phyloP scores from a whole-genome alignment of 371 early-diverging fungal species.

The Mucor mucedo region DNA sequence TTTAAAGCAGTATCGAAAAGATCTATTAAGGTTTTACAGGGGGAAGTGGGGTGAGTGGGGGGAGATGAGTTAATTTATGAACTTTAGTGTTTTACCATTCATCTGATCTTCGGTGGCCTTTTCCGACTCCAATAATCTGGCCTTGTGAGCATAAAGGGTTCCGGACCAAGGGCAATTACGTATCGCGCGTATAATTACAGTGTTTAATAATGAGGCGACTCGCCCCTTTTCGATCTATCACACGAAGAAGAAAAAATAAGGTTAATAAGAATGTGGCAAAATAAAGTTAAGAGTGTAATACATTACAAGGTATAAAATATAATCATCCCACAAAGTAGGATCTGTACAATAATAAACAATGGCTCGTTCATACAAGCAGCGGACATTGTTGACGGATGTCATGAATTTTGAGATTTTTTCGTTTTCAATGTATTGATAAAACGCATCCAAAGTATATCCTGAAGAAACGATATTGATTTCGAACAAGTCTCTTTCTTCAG shows the following conservation, averaged over 20 bases:
- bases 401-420: conserved; percentile 40
- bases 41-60: no score
- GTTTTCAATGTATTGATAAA: conserved; percentile 57
- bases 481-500: conserved; percentile 51
- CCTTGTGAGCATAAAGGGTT: conserved; percentile 58
- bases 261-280: neutral
- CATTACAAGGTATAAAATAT: conserved; percentile 59
- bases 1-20: conserved; percentile 41
- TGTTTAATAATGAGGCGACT: conserved; percentile 26
- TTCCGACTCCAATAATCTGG: conserved; percentile 39
- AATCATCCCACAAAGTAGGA: conserved; percentile 72
- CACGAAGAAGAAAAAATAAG: neutral
- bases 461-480: conserved; percentile 58
- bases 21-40: conserved; percentile 20
- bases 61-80: neutral
- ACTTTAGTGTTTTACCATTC: conserved; percentile 20
- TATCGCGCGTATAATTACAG: conserved; percentile 54
- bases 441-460: conserved; percentile 43
- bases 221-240: conserved; percentile 32
- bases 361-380: conserved; percentile 71
- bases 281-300: neutral
- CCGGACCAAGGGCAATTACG: conserved; percentile 78
- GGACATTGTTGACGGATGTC: conserved; percentile 38
- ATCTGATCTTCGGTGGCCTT: conserved; percentile 21
- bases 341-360: conserved; percentile 60